These are phyloP conservation scores for Fusarium protoensiforme DNA, from an alignment of 2,329 filamentous ascomycete genomes.

Conservation along the genomic window DNA sequence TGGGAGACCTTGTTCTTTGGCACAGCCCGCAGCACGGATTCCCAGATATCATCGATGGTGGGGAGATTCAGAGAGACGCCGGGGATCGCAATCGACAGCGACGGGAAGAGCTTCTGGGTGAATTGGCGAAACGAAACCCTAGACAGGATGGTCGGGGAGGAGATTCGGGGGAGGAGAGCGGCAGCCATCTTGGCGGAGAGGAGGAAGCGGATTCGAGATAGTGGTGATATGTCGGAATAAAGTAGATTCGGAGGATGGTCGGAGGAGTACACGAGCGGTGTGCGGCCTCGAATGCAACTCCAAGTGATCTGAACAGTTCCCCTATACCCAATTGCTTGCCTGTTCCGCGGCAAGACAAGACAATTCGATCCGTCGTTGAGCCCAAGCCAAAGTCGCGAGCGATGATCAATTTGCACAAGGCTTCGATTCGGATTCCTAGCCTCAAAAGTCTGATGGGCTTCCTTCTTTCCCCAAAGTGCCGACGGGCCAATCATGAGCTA, in stretches of 20 bases:
- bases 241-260: slow-evolving; percentile 12
- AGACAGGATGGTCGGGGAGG: slow-evolving; percentile 53
- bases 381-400: slow-evolving; percentile 30
- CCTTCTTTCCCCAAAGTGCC: slow-evolving; percentile 40
- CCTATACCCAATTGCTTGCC: slow-evolving; percentile 12
- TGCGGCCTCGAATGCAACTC: background rate
- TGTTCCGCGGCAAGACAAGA: slow-evolving; percentile 2
- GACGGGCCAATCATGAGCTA: slow-evolving; percentile 47
- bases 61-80: slow-evolving; percentile 66
- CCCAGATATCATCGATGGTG: slow-evolving; percentile 85
- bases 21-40: slow-evolving; percentile 89
- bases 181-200: slow-evolving; percentile 56
- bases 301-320: background rate
- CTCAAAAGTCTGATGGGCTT: slow-evolving; percentile 47
- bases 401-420: slow-evolving; percentile 38
- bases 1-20: slow-evolving; percentile 99
- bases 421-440: slow-evolving; percentile 30
- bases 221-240: slow-evolving; percentile 14
- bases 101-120: slow-evolving; percentile 61
- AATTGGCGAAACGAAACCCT: slow-evolving; percentile 59
- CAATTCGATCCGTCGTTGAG: slow-evolving; percentile 25
- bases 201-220: slow-evolving; percentile 13
- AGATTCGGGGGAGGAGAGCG: slow-evolving; percentile 66
- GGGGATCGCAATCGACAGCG: slow-evolving; percentile 68
- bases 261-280: background rate